Base-by-base conservation (phyloP, 116 monocot species). In the Posidonia oceanica region DNA sequence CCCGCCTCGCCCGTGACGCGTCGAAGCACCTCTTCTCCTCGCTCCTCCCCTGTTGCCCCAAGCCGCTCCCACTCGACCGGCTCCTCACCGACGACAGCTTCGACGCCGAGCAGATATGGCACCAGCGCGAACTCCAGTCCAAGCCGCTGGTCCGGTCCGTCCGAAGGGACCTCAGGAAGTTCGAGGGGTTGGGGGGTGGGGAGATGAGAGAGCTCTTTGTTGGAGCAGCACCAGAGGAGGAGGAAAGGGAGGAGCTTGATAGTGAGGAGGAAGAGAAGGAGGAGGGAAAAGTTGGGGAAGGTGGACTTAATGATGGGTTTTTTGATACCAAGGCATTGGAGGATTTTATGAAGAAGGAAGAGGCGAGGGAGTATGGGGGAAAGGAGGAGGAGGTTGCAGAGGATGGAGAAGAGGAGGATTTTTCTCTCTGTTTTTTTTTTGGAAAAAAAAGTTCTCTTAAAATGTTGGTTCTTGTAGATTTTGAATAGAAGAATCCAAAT, bases 81-180 rank as follows among this genome's bases (percentile, higher is more conserved):
- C 86, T 96, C 53, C 72, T 91, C 61, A 74, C 61, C 22, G 85
- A 75, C 38, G 87, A 84, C 8, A 69, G 23, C 48, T 97, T 91
- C 65, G 96, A 91, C 57, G 87, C 89, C 8, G 96, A 91, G 84
- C 91, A 91, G 82, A 88, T 95, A 64, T 91, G 95, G 95, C 72
- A 74, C 42, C 94, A 94, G 84, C 82, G 90, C 63, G 87, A 94
- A n/a, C 73, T 86, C 54, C 61, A 88, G 39, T 78, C 76, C 54
- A 75, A 71, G 20, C 83, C 85, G 14, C 56, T 94, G 36, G 13
- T 84, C 5, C 71, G 83, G 38, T 40, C 51, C 36, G 58, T 86
- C 56, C 55, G 83, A 39, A 76, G 81, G 62, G 77, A 86, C 16
- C 16, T 91, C 61, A 63, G 66, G 23, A 74, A 78, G 15, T 69